Conservation (phyloP, 2,329 filamentous ascomycete species). For the Monosporascus cannonballus region DNA sequence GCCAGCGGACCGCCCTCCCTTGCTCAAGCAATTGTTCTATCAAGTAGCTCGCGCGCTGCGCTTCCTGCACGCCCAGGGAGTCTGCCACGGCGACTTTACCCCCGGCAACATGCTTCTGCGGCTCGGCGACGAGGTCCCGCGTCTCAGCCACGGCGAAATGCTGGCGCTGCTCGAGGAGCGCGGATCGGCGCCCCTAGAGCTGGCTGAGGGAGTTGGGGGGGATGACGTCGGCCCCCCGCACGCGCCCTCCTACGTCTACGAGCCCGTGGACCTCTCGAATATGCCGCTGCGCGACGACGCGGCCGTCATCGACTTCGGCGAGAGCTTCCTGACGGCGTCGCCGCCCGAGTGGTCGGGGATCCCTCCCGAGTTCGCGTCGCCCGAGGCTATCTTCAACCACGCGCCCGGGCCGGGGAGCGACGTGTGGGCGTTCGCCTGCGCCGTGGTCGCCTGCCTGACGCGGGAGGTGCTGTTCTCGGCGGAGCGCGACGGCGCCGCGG, state of each 20-base stretch:
- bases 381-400: slow-evolving; percentile 1
- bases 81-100: slow-evolving; percentile 5
- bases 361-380: not conserved
- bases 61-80: slow-evolving; percentile 1
- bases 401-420: not conserved
- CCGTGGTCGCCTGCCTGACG: not conserved
- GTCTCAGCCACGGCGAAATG: not conserved
- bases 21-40: not conserved
- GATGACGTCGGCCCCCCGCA: not conserved
- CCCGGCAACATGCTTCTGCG: not conserved
- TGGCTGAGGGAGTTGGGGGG: too few relatives aligned
- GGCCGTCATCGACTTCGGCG: slow-evolving; percentile 2
- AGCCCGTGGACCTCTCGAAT: not conserved
- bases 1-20: not conserved
- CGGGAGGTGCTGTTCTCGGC: not conserved
- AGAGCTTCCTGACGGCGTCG: not conserved
- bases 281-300: not conserved
- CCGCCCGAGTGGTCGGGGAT: not conserved
- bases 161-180: not conserved
- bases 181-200: too few relatives aligned
- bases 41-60: not conserved
- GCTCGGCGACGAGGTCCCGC: not conserved
- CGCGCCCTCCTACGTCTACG: not conserved
- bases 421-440: slow-evolving; percentile 2
- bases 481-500: not conserved